Evolutionary conservation across 768 basidiomycete species (phyloP).

Genomic region (Suillus fuscotomentosus): DNA sequence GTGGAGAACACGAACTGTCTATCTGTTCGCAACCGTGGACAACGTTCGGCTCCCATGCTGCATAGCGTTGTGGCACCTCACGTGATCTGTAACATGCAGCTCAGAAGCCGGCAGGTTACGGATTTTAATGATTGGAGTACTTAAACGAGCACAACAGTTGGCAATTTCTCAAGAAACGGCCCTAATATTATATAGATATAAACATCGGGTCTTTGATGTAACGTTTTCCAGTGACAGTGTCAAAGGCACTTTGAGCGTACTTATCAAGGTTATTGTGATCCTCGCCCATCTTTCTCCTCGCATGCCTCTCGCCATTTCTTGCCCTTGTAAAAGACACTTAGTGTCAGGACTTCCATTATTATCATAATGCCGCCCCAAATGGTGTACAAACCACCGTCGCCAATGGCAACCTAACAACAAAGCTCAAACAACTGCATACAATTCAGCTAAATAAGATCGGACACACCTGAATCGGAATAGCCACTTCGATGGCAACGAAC

Average conservation of each 20-base stretch:
- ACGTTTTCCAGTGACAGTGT: neutral
- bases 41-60: neutral
- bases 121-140: neutral
- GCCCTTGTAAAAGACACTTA: constrained; percentile 58
- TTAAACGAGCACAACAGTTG: neutral
- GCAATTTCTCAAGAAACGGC: neutral
- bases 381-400: constrained; percentile 20
- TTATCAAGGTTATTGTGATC: neutral
- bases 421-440: neutral
- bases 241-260: neutral
- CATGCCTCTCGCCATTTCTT: constrained; percentile 51
- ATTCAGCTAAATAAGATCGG: neutral
- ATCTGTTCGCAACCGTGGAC: neutral
- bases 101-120: neutral
- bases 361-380: constrained; percentile 55
- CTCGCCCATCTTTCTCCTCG: constrained; percentile 37
- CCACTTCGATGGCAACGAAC: constrained; percentile 66
- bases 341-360: constrained; percentile 46
- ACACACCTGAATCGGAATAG: constrained; percentile 58
- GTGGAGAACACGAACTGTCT: neutral
- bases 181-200: neutral
- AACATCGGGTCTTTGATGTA: neutral
- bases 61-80: neutral
- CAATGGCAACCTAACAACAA: constrained; percentile 18
- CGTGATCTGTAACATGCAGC: neutral